Evolutionary conservation across 2,329 filamentous ascomycete species (phyloP), one percentile per base, ranked within the genome.

Genomic region (Cercospora sp.): DNA sequence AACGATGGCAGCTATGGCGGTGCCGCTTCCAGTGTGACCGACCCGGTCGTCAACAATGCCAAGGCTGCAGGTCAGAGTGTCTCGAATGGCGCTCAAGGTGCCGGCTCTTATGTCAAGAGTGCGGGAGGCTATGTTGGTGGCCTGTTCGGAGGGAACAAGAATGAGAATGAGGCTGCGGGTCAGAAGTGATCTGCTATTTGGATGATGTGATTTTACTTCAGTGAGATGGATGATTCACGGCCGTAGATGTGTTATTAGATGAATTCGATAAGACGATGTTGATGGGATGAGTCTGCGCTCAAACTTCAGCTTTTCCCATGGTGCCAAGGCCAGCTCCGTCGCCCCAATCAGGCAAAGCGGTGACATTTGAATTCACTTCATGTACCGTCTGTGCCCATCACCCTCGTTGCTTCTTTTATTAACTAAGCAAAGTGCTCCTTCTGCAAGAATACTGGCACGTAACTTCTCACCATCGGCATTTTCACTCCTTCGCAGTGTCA

Each of bases 1-100:
- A 86, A 90, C 1, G 77, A 83, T 18, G 88, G 88, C 20, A 78
- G 78, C 42, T 85, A 88, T 76, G 69, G 78, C 73, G 75, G 82
- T 71, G 3, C 79, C 70, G 65, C 74, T 73, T 64, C 79, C 73
- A 78, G 77, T 2, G 75, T 78, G n/a, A 80, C 73, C 9, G 75
- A 77, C 64, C 71, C 73, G 5, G 64, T 76, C 8, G 75, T 70
- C n/a, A 68, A 73, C 31, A 73, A 72, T 55, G 78, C 73, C 10
- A 73, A 77, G 67, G 68, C 68, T 23, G 74, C 72, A n/a, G 75
- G 72, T 13, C 69, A 74, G 65, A 66, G 64, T n/a, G 71, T 75
- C 13, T 66, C 67, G n/a, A 71, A 70, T 42, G 72, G 70, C 33
- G 76, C 71, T 4, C 66, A 71, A 62, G 67, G 71, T n/a, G 76